Percentiles rank a stretch among this genome's conserved stretches.
Conservation (phyloP, 78 protist genomes). For the Cavenderia fasciculata region DNA sequence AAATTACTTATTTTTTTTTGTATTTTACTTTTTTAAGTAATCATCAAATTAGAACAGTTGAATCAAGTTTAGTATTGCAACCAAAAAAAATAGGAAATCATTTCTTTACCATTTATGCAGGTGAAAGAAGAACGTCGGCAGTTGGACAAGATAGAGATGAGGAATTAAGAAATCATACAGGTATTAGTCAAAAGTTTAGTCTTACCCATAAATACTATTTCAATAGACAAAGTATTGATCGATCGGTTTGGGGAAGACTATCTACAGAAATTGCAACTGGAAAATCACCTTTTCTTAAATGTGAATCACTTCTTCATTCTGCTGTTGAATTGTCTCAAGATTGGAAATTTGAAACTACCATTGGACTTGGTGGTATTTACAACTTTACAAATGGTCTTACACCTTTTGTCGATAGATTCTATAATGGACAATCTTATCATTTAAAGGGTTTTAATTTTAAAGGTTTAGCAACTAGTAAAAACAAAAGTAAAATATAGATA, state of each 20-base stretch:
- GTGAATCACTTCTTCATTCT: no score
- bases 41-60: neutral
- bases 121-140: constrained; percentile 22
- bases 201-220: constrained; percentile 8
- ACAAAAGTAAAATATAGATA: neutral
- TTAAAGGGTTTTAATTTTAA: constrained; percentile 12
- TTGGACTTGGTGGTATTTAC: neutral
- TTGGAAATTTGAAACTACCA: constrained; percentile 1
- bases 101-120: constrained; percentile 9
- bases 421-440: constrained; percentile 16
- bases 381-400: neutral
- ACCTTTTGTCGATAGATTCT: constrained; percentile 47
- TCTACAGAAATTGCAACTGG: no score
- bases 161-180: constrained; percentile 34
- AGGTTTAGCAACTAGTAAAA: constrained; percentile 20
- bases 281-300: no score
- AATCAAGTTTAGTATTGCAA: neutral
- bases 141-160: constrained; percentile 14
- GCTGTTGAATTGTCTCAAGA: neutral
- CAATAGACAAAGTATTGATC: no score
- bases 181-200: constrained; percentile 4
- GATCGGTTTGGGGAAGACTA: no score
- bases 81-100: constrained; percentile 18
- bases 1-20: neutral
- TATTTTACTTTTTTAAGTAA: neutral